Percentiles rank a stretch among this genome's conserved stretches.
phyloP scores from a whole-genome alignment of 2,329 filamentous ascomycete genomes.

The Fusarium citri region DNA sequence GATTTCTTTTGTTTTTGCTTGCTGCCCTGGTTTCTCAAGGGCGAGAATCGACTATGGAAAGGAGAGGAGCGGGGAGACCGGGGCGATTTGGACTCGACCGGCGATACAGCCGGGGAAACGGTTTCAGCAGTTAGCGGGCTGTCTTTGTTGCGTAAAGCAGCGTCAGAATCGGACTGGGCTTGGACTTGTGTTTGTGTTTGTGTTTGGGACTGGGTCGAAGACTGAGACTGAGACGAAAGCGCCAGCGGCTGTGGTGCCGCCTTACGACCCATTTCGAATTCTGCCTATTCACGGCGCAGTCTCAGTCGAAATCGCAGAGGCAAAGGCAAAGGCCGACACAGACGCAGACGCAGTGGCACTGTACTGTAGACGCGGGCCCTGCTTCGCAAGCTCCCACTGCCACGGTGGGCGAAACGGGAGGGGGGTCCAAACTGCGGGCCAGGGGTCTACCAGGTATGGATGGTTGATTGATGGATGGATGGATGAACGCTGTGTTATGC shows the following conservation, averaged over 20 bases:
- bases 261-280: conserved; percentile 66
- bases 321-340: neutral
- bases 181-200: neutral
- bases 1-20: conserved; percentile 45
- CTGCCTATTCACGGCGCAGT: conserved; percentile 44
- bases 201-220: conserved; percentile 27
- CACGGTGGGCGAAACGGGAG: conserved; percentile 38
- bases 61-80: conserved; percentile 61
- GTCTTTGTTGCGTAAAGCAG: conserved; percentile 49
- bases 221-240: conserved; percentile 51
- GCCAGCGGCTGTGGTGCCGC: conserved; percentile 68
- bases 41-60: conserved; percentile 57
- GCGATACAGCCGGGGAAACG: conserved; percentile 47
- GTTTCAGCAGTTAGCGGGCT: conserved; percentile 50
- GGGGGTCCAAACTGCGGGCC: conserved; percentile 37
- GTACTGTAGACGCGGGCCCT: conserved; percentile 34
- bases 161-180: conserved; percentile 50
- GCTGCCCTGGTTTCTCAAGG: conserved; percentile 44
- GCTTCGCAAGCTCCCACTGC: conserved; percentile 41
- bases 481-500: neutral
- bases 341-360: conserved; percentile 2
- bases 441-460: conserved; percentile 18
- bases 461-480: conserved; percentile 6
- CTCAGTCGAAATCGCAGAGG: conserved; percentile 30
- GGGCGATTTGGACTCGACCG: conserved; percentile 54